phyloP scores from a whole-genome alignment of 2,329 filamentous ascomycete species.

The Camptophora hylomeconis region DNA sequence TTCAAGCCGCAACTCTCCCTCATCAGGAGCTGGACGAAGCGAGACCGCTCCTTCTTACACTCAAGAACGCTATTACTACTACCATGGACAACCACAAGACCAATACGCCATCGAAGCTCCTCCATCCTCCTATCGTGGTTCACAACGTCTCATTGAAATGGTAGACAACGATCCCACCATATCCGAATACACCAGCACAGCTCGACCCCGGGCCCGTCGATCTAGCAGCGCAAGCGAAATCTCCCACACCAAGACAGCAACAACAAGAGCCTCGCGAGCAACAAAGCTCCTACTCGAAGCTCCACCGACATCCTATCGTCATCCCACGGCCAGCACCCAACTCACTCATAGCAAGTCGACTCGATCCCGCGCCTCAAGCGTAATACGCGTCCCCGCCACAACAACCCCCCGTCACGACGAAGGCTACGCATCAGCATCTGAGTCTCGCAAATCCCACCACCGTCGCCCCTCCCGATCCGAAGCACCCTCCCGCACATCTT shows the following conservation, averaged over 20 bases:
- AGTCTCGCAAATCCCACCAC: slow-evolving; percentile 2
- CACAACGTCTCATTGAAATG: slow-evolving; percentile 14
- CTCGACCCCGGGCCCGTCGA: slow-evolving; percentile 5
- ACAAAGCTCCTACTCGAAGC: slow-evolving; percentile 5
- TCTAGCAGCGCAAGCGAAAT: slow-evolving; percentile 10
- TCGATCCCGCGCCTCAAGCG: slow-evolving; percentile 5
- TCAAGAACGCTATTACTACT: slow-evolving; percentile 4
- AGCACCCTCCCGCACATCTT: slow-evolving; percentile 3
- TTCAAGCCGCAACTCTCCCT: neutral
- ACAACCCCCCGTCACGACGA: neutral
- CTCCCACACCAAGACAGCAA: too few species aligned
- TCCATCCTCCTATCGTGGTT: slow-evolving; percentile 7
- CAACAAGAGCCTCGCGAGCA: slow-evolving; percentile 3
- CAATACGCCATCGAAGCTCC: slow-evolving; percentile 13
- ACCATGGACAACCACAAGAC: slow-evolving; percentile 3
- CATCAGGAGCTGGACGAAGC: too few species aligned
- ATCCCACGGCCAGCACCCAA: slow-evolving; percentile 15
- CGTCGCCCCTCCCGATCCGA: neutral
- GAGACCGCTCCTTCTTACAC: neutral
- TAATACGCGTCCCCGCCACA: slow-evolving; percentile 2
- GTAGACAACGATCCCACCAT: slow-evolving; percentile 11
- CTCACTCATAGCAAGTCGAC: slow-evolving; percentile 2
- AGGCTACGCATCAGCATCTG: neutral
- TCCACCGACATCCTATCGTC: slow-evolving; percentile 14
- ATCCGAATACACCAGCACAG: slow-evolving; percentile 6